Conservation (phyloP, 768 basidiomycete species). For the Suillus clintonianus region DNA sequence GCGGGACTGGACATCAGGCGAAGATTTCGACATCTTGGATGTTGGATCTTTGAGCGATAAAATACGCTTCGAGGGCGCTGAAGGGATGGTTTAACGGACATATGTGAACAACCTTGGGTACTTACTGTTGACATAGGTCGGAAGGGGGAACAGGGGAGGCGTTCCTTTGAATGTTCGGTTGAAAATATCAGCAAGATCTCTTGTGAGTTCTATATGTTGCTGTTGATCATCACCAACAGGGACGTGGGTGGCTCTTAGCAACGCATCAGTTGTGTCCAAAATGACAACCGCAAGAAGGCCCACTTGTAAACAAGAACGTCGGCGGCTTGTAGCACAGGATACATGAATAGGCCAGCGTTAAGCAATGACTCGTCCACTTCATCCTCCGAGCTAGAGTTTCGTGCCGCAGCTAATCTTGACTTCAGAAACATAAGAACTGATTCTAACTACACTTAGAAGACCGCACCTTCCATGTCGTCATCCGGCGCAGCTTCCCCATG, state of each 20-base stretch:
- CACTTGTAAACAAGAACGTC: constrained; percentile 88
- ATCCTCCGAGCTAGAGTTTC: constrained; percentile 73
- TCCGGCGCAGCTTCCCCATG: constrained; percentile 77
- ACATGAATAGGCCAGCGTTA: constrained; percentile 85
- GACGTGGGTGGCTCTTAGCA: constrained; percentile 79
- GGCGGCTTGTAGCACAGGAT: constrained; percentile 92
- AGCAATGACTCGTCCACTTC: constrained; percentile 82
- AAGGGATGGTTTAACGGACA: background rate
- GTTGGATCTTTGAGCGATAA: constrained; percentile 84
- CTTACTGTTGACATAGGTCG: constrained; percentile 75
- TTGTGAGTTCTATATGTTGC: constrained; percentile 88
- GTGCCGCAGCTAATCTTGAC: constrained; percentile 73
- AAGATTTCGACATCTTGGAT: constrained; percentile 96
- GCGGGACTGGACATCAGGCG: constrained; percentile 74
- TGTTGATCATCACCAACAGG: constrained; percentile 97
- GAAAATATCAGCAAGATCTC: constrained; percentile 82
- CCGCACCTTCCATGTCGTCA: constrained; percentile 96
- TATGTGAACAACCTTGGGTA: background rate
- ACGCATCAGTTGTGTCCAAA: background rate
- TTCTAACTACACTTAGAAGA: too few species aligned
- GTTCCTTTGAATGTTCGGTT: constrained; percentile 64
- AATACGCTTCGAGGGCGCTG: constrained; percentile 80
- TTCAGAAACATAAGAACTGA: constrained; percentile 28
- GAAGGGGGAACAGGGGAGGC: constrained; percentile 65
- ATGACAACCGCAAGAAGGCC: constrained; percentile 16